These are phyloP conservation scores for Candida freyschussii DNA, from an alignment of 1,139 yeast genomes.

Conservation along the genomic window DNA sequence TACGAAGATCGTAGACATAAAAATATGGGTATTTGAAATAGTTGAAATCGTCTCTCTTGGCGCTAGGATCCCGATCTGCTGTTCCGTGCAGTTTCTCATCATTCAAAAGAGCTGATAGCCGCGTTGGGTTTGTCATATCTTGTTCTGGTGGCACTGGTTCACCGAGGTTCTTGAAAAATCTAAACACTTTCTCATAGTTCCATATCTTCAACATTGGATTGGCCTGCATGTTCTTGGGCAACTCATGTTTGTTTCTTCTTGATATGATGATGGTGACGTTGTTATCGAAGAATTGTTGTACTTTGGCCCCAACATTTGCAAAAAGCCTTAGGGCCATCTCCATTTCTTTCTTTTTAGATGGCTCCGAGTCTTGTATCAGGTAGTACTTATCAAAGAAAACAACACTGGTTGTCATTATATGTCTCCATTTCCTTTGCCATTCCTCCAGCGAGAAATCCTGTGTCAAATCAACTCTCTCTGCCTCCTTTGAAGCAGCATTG, in stretches of 20 bases:
- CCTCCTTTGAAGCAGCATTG: constrained; percentile 4
- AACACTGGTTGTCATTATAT: constrained; percentile 65
- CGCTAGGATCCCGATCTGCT: constrained; percentile 82
- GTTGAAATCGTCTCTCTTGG: constrained; percentile 78
- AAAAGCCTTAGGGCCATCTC: constrained; percentile 51
- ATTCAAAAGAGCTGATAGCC: constrained; percentile 61
- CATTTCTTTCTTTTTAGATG: constrained; percentile 42
- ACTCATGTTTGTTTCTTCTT: constrained; percentile 40
- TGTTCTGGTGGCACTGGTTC: constrained; percentile 30
- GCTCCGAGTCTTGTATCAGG: constrained; percentile 30
- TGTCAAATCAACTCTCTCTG: not conserved
- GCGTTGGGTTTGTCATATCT: constrained; percentile 15
- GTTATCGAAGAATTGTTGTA: constrained; percentile 72
- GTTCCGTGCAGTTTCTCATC: constrained; percentile 87
- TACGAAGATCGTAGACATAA: constrained; percentile 76
- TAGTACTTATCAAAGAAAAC: constrained; percentile 81
- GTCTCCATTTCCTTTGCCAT: constrained; percentile 84
- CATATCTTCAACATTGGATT: constrained; percentile 76
- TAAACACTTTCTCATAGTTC: constrained; percentile 79
- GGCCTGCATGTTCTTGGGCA: constrained; percentile 41
- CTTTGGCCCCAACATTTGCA: constrained; percentile 54
- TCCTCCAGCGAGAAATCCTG: constrained; percentile 41
- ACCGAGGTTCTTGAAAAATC: constrained; percentile 74
- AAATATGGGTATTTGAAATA: constrained; percentile 75
- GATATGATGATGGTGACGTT: constrained; percentile 81